Percentiles rank a stretch among this genome's conserved stretches.
Conservation (phyloP, 306 rosid genomes). For the Vigna mungo region DNA sequence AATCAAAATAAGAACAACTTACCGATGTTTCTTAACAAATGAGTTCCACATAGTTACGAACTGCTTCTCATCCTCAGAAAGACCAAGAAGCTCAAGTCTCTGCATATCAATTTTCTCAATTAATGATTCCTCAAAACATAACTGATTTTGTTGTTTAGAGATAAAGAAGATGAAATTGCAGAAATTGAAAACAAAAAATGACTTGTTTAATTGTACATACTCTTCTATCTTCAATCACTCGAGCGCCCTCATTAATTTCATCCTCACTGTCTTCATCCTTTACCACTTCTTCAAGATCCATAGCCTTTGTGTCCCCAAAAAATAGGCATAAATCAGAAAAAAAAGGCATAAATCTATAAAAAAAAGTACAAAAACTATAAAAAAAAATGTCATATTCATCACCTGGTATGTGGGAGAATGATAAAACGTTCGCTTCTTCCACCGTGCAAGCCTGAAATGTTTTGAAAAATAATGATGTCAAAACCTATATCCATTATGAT, state of each 20-base stretch:
- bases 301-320: conserved; percentile 67
- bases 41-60: conserved; percentile 84
- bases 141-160: conserved; percentile 9
- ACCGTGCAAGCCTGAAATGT: conserved; percentile 64
- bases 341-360: not conserved
- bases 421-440: conserved; percentile 72
- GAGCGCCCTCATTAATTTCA: conserved; percentile 84
- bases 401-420: conserved; percentile 94
- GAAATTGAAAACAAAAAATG: conserved; percentile 26
- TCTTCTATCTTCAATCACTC: conserved; percentile 71
- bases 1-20: conserved; percentile 32
- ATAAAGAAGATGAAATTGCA: not conserved
- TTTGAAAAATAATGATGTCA: conserved; percentile 39
- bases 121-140: conserved; percentile 28
- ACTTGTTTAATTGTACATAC: conserved; percentile 51
- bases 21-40: conserved; percentile 79
- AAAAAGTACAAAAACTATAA: too few species aligned
- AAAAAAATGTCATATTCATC: conserved; percentile 9
- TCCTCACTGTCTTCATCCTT: conserved; percentile 80
- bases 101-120: conserved; percentile 48
- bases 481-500: conserved; percentile 25
- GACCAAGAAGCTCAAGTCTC: conserved; percentile 74
- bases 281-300: conserved; percentile 73
- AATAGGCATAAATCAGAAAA: conserved; percentile 26
- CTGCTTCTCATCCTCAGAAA: conserved; percentile 63